These are phyloP conservation scores for Carpinus fangiana DNA, from an alignment of 306 rosid species.

Conservation along the genomic window DNA sequence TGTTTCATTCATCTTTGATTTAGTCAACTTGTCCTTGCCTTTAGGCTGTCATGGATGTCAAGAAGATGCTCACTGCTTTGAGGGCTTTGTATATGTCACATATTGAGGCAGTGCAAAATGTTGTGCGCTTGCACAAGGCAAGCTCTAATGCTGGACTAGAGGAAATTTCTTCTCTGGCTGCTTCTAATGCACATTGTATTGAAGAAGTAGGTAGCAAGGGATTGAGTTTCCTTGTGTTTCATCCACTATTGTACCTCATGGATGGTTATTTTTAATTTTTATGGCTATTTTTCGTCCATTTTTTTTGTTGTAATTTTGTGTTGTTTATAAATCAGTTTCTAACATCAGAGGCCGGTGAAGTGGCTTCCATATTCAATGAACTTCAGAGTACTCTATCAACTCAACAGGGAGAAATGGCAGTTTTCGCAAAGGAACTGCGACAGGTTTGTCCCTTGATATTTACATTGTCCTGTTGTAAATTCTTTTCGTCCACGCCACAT, in stretches of 20 bases:
- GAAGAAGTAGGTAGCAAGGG: conserved; percentile 60
- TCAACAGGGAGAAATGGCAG: conserved; percentile 66
- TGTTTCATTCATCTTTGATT: not conserved
- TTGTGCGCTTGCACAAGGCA: conserved; percentile 86
- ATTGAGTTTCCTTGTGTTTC: not conserved
- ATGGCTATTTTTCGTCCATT: not conserved
- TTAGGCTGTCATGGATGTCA: conserved; percentile 66
- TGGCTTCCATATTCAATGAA: conserved; percentile 60
- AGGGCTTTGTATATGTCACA: conserved; percentile 67
- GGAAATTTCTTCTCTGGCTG: conserved; percentile 63
- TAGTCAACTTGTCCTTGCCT: conserved; percentile 3
- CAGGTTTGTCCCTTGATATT: conserved; percentile 46
- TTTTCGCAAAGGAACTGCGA: conserved; percentile 69
- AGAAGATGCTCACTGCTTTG: conserved; percentile 57
- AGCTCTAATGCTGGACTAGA: conserved; percentile 69
- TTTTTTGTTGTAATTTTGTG: not conserved
- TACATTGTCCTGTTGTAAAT: not conserved
- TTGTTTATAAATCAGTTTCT: conserved; percentile 59
- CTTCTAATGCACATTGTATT: conserved; percentile 60
- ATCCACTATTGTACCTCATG: not conserved
- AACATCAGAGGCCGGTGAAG: conserved; percentile 53
- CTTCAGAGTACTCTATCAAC: conserved; percentile 69
- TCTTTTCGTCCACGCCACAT: not conserved
- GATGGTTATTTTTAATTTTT: not conserved
- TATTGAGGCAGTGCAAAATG: conserved; percentile 82